A percentile compares a stretch with the other conserved stretches of the same genome.
phyloP scores from a whole-genome alignment of 1,284 basidiomycete genomes.

The Gymnopus androsaceus region DNA sequence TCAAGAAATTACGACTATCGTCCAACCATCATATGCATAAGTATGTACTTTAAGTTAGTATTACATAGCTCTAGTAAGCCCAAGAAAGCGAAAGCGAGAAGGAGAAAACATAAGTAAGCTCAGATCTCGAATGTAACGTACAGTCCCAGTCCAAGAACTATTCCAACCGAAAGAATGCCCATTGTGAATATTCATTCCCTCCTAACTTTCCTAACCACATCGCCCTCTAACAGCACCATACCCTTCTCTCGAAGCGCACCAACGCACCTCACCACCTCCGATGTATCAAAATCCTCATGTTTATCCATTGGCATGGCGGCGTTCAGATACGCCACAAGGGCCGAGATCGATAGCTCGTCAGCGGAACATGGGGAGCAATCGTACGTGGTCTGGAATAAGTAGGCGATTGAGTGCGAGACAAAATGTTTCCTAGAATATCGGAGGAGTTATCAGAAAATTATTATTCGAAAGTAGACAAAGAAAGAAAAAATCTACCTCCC shows the following conservation, averaged over 20 bases:
- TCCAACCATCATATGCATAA: too few species aligned
- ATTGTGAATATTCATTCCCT: not conserved
- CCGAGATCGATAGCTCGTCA: constrained; percentile 68
- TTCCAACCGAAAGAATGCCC: not conserved
- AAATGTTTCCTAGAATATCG: constrained; percentile 50
- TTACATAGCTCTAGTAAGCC: too few species aligned
- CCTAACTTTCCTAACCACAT: constrained; percentile 14
- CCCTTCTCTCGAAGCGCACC: constrained; percentile 54
- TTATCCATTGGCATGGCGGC: constrained; percentile 73
- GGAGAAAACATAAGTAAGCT: not conserved
- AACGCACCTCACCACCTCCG: constrained; percentile 64
- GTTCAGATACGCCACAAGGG: constrained; percentile 69
- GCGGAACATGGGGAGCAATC: constrained; percentile 34
- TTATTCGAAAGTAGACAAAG: constrained; percentile 11
- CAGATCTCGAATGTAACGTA: not conserved
- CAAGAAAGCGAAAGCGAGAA: not conserved
- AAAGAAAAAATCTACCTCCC: constrained; percentile 52
- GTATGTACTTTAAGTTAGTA: too few species aligned
- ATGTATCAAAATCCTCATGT: constrained; percentile 77
- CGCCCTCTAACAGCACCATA: constrained; percentile 25
- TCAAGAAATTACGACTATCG: not conserved
- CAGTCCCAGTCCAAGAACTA: not conserved
- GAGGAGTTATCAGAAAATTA: constrained; percentile 1
- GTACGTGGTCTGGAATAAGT: constrained; percentile 68
- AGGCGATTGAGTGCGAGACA: constrained; percentile 55